Base-by-base conservation (phyloP, 164 flowering plant species). In the Umbilicus rupestris region DNA sequence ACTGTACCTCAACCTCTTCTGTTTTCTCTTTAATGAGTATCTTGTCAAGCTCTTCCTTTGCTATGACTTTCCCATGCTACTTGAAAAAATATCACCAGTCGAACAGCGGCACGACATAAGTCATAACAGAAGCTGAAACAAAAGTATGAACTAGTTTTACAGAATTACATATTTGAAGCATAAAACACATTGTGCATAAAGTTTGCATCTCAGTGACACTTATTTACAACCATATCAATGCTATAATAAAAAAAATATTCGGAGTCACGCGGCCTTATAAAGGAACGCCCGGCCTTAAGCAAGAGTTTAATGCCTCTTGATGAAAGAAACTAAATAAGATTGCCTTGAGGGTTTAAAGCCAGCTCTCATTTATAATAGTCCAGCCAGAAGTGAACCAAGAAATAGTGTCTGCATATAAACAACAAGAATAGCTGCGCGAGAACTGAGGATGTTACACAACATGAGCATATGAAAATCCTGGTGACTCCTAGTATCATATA, bases 21-120 rank as follows among this genome's bases (percentile, higher is more conserved):
- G 77, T 77, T 82, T 89, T 90, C 77, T 90, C 91, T 70, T 82
- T 83, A 52, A 85, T 78, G 62, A 85, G 76, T 63, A 84, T 79
- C 47, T 79, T 71, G 17, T 89, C 77, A 55, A 90, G 82, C 74
- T 88, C 97, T 75, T 89, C 92, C 74, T 92, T 83, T 64, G 98
- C 46, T 70, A 86, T 87, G 46, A 93, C 76, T 78, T 85, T 87
- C 26, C 95, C 92, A 66, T 81, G 80, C 98, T 93, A 87, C 66
- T 69, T 28, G 72, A 69, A 60, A 49, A 70, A 10, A 39, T 30
- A 37, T 39, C 42, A 37, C 2, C 29, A 2, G 65, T 17, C 65
- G 35, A 35, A 62, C 22, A 30, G 14, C 30, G 9, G 58, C 24
- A n/a, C n/a, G n/a, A n/a, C n/a, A n/a, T n/a, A 52, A 30, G 30